Conservation (phyloP, 2,329 filamentous ascomycete genomes). For the Fusarium sp. region DNA sequence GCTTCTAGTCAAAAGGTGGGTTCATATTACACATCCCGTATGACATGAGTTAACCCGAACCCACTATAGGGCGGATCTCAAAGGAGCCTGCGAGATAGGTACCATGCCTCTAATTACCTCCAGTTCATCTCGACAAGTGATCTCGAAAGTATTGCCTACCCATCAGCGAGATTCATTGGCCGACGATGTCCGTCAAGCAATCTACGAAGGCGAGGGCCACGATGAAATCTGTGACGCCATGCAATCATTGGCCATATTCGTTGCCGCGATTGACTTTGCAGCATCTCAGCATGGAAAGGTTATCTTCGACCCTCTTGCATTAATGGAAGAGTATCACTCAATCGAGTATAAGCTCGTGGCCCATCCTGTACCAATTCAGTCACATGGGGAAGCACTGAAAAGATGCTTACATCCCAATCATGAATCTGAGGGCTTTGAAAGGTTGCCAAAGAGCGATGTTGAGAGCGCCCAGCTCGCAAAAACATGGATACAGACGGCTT, state of each 20-base stretch:
- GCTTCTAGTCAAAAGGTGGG: conserved; percentile 6
- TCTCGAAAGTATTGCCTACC: background rate
- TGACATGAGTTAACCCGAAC: background rate
- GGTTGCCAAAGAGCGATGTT: too few species aligned
- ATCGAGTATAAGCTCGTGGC: conserved; percentile 7
- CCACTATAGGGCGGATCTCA: conserved; percentile 6
- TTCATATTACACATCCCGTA: background rate
- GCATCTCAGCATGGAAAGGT: background rate
- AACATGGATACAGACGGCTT: background rate
- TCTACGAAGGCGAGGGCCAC: background rate
- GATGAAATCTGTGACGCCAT: background rate
- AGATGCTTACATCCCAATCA: background rate
- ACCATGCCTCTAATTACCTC: background rate
- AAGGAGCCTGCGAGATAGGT: conserved; percentile 6
- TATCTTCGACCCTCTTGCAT: conserved; percentile 7
- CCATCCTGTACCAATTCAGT: conserved; percentile 1
- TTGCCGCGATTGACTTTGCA: conserved; percentile 5
- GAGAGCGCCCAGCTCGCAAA: background rate
- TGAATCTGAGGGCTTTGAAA: too few species aligned
- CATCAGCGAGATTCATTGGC: background rate
- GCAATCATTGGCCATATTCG: background rate
- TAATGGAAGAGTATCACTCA: conserved; percentile 7
- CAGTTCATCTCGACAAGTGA: background rate
- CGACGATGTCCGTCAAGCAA: background rate
- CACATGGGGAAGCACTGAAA: background rate